These are phyloP conservation scores for Geum urbanum DNA, from an alignment of 306 rosid genomes.

Conservation along the genomic window DNA sequence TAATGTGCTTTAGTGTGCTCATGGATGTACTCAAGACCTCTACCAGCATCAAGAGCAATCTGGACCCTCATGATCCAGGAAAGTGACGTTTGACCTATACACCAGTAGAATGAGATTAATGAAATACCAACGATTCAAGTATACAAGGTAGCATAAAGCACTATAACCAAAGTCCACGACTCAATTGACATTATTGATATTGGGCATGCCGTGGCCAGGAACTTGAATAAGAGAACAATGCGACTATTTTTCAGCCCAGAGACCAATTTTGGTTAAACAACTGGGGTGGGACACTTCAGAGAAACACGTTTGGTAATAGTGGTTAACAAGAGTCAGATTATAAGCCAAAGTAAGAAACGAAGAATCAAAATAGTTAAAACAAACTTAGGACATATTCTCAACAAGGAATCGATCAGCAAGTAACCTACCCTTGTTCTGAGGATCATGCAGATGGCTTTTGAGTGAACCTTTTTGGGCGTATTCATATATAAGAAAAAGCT, in stretches of 20 bases:
- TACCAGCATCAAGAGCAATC: slow-evolving; percentile 85
- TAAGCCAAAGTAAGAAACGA: neutral
- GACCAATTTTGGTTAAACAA: neutral
- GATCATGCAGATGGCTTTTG: slow-evolving; percentile 87
- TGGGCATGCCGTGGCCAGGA: neutral
- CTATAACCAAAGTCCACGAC: slow-evolving; percentile 7
- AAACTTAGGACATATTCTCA: slow-evolving; percentile 1
- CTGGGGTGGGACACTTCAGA: neutral
- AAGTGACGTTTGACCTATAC: slow-evolving; percentile 77
- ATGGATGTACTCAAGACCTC: slow-evolving; percentile 97
- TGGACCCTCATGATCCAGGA: slow-evolving; percentile 98
- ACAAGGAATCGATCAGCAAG: slow-evolving; percentile 15
- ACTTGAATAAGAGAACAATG: neutral
- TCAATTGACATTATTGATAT: neutral
- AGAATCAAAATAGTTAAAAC: neutral
- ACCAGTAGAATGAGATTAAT: slow-evolving; percentile 23
- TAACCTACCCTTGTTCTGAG: slow-evolving; percentile 78
- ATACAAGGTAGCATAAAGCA: neutral
- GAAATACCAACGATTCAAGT: slow-evolving; percentile 14
- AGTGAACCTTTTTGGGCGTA: slow-evolving; percentile 96
- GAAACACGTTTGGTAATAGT: neutral
- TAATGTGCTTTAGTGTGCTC: slow-evolving; percentile 94
- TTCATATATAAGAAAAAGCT: slow-evolving; percentile 83
- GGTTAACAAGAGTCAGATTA: neutral
- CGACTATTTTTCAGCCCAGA: neutral